phyloP scores from a whole-genome alignment of 1,284 basidiomycete species.

The Xerocomus subilludens region DNA sequence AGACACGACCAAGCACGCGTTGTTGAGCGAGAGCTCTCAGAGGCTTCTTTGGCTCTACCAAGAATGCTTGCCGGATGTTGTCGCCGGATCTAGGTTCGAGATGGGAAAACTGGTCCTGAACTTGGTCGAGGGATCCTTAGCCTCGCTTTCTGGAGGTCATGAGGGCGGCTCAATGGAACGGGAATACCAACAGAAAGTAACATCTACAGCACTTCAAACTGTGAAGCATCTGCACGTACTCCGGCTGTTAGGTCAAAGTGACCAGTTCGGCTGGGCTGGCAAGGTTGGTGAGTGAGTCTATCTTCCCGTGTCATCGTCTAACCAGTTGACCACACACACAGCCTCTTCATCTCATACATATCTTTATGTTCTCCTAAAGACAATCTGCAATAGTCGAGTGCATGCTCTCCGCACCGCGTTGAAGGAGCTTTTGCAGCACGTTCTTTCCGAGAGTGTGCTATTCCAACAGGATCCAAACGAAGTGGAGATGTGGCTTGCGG shows the following conservation, averaged over 20 bases:
- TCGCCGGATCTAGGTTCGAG: slow-evolving; percentile 86
- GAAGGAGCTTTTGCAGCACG: slow-evolving; percentile 66
- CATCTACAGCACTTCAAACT: slow-evolving; percentile 61
- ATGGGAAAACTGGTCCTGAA: slow-evolving; percentile 80
- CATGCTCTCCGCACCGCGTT: slow-evolving; percentile 68
- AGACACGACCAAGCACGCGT: slow-evolving; percentile 55
- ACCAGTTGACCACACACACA: slow-evolving; percentile 32
- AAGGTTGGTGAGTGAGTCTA: slow-evolving; percentile 68
- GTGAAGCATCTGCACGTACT: slow-evolving; percentile 83
- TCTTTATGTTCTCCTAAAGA: slow-evolving; percentile 74
- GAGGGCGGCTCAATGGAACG: slow-evolving; percentile 5
- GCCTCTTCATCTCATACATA: slow-evolving; percentile 64
- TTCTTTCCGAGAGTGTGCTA: slow-evolving; percentile 76
- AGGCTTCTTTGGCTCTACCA: slow-evolving; percentile 89
- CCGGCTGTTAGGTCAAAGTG: slow-evolving; percentile 74
- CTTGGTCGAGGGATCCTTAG: slow-evolving; percentile 52
- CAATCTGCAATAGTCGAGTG: slow-evolving; percentile 64
- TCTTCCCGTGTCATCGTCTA: slow-evolving; percentile 16
- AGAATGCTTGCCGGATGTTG: slow-evolving; percentile 74
- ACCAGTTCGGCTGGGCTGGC: slow-evolving; percentile 80
- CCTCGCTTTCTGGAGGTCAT: slow-evolving; percentile 37
- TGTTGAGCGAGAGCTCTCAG: slow-evolving; percentile 83
- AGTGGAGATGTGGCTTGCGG: slow-evolving; percentile 78
- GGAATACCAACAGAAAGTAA: slow-evolving; percentile 29
- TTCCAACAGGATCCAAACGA: slow-evolving; percentile 87